These are phyloP conservation scores for Quercus cerris DNA, from an alignment of 306 rosid genomes.

Conservation along the genomic window DNA sequence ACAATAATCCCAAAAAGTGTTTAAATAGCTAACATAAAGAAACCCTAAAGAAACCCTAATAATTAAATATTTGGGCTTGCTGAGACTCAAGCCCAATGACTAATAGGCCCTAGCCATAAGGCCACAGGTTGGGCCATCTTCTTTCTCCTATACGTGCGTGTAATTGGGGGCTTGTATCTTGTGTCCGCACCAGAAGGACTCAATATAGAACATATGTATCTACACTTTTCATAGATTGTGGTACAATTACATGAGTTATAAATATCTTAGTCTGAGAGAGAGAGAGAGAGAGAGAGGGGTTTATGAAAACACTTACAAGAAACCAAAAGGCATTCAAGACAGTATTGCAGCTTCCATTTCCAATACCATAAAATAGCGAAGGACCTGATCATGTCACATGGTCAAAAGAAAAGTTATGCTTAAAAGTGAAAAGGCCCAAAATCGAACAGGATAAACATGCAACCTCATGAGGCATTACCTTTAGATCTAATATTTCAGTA, in stretches of 20 bases:
- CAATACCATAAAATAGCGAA: not conserved
- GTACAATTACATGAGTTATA: not conserved
- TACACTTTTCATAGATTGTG: too few relatives aligned
- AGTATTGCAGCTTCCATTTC: not conserved
- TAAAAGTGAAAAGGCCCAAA: not conserved
- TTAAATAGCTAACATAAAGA: too few relatives aligned
- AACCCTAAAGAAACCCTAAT: too few relatives aligned
- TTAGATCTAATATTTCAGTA: slow-evolving; percentile 23
- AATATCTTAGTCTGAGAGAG: not conserved
- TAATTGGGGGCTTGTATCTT: too few relatives aligned
- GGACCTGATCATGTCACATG: not conserved
- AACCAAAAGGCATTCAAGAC: not conserved
- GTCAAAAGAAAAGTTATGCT: not conserved
- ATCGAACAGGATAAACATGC: not conserved
- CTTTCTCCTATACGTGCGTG: too few relatives aligned
- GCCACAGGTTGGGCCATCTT: too few relatives aligned
- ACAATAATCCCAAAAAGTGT: too few relatives aligned
- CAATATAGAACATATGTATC: not conserved
- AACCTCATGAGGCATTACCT: slow-evolving; percentile 33
- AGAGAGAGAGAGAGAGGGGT: not conserved
- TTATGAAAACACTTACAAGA: not conserved
- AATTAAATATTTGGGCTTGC: too few relatives aligned
- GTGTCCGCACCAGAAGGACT: too few relatives aligned
- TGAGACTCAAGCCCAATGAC: too few relatives aligned
- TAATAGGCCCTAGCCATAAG: too few relatives aligned